Base-by-base conservation (phyloP, 1,284 basidiomycete genomes). In the Taiwanofungus camphoratus region DNA sequence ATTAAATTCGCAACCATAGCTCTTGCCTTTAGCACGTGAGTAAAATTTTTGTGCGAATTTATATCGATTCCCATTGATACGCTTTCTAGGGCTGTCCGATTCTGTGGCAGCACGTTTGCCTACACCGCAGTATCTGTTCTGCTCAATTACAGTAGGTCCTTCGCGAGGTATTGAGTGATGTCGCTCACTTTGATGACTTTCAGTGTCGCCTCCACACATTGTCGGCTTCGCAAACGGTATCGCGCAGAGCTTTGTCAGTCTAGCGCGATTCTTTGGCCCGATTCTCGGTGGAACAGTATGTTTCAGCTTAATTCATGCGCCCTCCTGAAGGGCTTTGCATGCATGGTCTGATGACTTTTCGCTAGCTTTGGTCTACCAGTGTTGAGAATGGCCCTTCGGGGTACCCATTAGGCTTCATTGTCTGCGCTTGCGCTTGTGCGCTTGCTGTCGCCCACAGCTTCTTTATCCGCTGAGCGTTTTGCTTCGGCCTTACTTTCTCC, bases 181-280 rank as follows among this genome's bases (percentile, higher is more conserved):
- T 7, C 13, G 6, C 37, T 43, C 36, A 19, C 26, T 24, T 12
- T 13, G 26, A 16, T 45, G 29, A 48, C 52, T 36, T 33, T 23
- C 44, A 89, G 87, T 89, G 84, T 87, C 87, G 1, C 87, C 87
- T 7, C 87, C 87, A 5, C 72, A 71, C 42, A 74, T 83, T 13
- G 75, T 90, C 20, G 84, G 86, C 13, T 77, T 81, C 48, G 83
- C 87, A 3, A 90, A 90, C 54, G 87, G 87, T 15, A 77, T 86
- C 30, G 87, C 85, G 0, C 87, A 90, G 61, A 88, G 85, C 58
- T 87, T 88, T 30, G 87, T 87, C 51, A 87, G 85, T 57, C 74
- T 90, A 23, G 86, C 86, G 15, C 76, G 87, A 29, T 89, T 85
- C 61, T 55, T 83, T 24, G 87, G 87, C 13, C 87, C 87, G 27